These are phyloP conservation scores for Ormosia emarginata DNA, from an alignment of 306 rosid genomes.

Conservation along the genomic window DNA sequence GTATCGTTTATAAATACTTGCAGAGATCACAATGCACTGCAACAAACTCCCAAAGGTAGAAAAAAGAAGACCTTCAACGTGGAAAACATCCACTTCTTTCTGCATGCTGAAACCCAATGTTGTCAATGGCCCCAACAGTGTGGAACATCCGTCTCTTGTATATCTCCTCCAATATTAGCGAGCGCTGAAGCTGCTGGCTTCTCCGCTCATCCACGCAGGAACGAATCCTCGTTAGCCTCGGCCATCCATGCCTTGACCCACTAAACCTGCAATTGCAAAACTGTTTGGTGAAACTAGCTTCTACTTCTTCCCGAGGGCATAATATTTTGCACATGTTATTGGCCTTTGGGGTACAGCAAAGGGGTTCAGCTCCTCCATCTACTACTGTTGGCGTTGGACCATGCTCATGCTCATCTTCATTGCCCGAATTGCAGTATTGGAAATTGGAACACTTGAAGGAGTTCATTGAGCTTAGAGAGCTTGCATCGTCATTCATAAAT, in stretches of 20 bases:
- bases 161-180: conserved; percentile 50
- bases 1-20: not conserved
- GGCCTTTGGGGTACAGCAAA: too few relatives aligned
- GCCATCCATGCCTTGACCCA: not conserved
- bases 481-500: conserved; percentile 45
- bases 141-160: conserved; percentile 55
- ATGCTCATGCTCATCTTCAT: conserved; percentile 51
- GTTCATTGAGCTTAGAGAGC: conserved; percentile 55
- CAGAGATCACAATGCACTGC: not conserved
- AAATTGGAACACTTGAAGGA: conserved; percentile 55
- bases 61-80: not conserved
- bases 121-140: conserved; percentile 60
- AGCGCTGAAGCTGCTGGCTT: conserved; percentile 53
- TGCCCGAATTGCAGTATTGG: conserved; percentile 30
- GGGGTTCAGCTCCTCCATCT: not conserved
- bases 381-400: not conserved
- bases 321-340: conserved; percentile 37
- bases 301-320: conserved; percentile 27
- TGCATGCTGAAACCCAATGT: conserved; percentile 62
- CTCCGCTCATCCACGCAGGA: conserved; percentile 53
- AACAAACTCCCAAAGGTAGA: too few relatives aligned
- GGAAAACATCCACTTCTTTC: not conserved
- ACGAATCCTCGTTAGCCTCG: conserved; percentile 26
- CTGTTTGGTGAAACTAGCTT: not conserved
- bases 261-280: not conserved